Conservation (phyloP, 495 filamentous ascomycete genomes). For the Echria macrotheca region DNA sequence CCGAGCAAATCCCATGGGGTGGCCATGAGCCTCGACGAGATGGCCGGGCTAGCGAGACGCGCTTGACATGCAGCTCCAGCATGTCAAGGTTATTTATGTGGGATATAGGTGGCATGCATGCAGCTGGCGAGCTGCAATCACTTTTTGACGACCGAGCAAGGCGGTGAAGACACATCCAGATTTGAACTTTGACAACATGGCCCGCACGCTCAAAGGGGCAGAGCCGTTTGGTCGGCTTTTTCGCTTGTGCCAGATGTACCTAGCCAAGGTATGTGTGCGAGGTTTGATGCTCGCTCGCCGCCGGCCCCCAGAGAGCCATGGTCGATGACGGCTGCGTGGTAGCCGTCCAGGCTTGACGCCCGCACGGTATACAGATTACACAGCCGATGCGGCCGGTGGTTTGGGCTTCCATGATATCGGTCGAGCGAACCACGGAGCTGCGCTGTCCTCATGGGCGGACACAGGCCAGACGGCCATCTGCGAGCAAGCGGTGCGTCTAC, state of each 20-base stretch:
- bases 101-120: conserved; percentile 15
- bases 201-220: conserved; percentile 5
- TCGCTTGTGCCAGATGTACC: conserved; percentile 1
- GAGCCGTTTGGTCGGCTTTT: conserved; percentile 11
- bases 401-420: conserved; percentile 2
- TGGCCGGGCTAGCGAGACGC: conserved; percentile 5
- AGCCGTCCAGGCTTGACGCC: neutral
- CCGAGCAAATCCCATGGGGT: neutral
- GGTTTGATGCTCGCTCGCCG: too few species aligned
- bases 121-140: conserved; percentile 15
- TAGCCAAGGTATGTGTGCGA: too few species aligned
- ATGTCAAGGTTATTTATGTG: conserved; percentile 3
- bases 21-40: conserved; percentile 13
- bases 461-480: conserved; percentile 1
- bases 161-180: conserved; percentile 15
- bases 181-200: conserved; percentile 6
- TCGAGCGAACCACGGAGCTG: conserved; percentile 11
- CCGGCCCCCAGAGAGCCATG: too few species aligned
- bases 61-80: conserved; percentile 13
- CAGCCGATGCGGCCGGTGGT: neutral
- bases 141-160: conserved; percentile 3
- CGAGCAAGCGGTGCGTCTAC: conserved; percentile 6
- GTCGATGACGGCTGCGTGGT: too few species aligned
- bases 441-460: conserved; percentile 4
- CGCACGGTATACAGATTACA: neutral